Evolutionary conservation across 2,329 filamentous ascomycete genomes (phyloP).

Genomic region (Neonectria coccinea): DNA sequence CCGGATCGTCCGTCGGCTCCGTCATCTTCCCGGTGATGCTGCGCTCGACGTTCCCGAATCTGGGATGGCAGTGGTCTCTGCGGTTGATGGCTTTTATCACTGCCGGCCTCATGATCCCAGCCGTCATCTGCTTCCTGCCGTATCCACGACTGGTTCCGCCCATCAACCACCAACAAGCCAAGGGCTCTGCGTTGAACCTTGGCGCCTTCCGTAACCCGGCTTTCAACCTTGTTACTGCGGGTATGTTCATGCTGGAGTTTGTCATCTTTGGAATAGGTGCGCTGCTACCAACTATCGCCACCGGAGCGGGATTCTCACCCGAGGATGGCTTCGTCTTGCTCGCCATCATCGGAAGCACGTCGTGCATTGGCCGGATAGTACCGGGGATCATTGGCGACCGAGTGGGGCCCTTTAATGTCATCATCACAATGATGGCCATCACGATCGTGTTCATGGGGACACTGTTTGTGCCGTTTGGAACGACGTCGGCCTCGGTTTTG

Average conservation of each 20-base stretch:
- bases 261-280: slow-evolving; percentile 61
- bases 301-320: slow-evolving; percentile 48
- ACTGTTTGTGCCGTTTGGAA: slow-evolving; percentile 59
- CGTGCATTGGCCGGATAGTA: slow-evolving; percentile 56
- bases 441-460: slow-evolving; percentile 55
- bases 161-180: slow-evolving; percentile 23
- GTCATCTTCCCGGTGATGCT: slow-evolving; percentile 52
- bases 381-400: slow-evolving; percentile 58
- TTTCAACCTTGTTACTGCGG: slow-evolving; percentile 55
- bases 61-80: slow-evolving; percentile 53
- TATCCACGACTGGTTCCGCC: slow-evolving; percentile 38
- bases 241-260: slow-evolving; percentile 61
- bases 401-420: slow-evolving; percentile 58
- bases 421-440: slow-evolving; percentile 42
- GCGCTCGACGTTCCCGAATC: slow-evolving; percentile 41
- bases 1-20: slow-evolving; percentile 46
- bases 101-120: slow-evolving; percentile 43
- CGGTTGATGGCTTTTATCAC: slow-evolving; percentile 48
- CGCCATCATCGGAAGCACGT: slow-evolving; percentile 57
- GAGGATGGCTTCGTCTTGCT: slow-evolving; percentile 58
- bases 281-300: slow-evolving; percentile 60
- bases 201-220: slow-evolving; percentile 54
- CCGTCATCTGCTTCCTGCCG: slow-evolving; percentile 51
- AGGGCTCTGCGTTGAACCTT: slow-evolving; percentile 51
- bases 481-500: slow-evolving; percentile 52